Evolutionary conservation across 805 yeast genomes (phyloP).

Genomic region (Priceomyces haplophilus): DNA sequence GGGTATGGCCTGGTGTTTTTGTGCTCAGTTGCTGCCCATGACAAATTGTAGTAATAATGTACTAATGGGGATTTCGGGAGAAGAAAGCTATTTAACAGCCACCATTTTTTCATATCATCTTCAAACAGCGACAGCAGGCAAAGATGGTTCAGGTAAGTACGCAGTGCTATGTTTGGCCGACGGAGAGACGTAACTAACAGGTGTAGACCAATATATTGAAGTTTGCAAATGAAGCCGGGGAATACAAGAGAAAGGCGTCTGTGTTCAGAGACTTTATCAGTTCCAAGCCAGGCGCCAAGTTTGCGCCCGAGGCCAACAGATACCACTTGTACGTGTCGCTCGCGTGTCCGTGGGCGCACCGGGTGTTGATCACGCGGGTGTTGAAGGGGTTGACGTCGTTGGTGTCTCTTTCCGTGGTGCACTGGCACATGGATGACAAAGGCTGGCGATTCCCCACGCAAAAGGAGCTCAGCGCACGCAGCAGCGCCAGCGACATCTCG

Average conservation of each 20-base stretch:
- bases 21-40: too few species aligned
- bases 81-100: too few species aligned
- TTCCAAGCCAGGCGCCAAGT: constrained; percentile 53
- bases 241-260: constrained; percentile 24
- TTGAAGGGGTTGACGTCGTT: constrained; percentile 65
- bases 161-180: too few species aligned
- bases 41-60: too few species aligned
- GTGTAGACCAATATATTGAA: constrained; percentile 35
- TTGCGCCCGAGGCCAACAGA: constrained; percentile 72
- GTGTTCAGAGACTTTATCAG: constrained; percentile 66
- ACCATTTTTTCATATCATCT: too few species aligned
- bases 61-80: too few species aligned
- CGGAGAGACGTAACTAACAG: constrained; percentile 1
- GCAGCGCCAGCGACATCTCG: constrained; percentile 50
- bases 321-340: constrained; percentile 83
- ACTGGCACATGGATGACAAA: constrained; percentile 81
- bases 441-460: constrained; percentile 82
- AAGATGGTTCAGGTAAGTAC: constrained; percentile 6
- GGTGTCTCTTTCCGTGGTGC: constrained; percentile 74
- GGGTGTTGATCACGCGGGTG: constrained; percentile 69
- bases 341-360: constrained; percentile 97
- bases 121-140: too few species aligned
- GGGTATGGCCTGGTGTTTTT: too few species aligned
- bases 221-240: constrained; percentile 37
- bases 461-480: constrained; percentile 44